These are phyloP conservation scores for Phytomonas serpens DNA, from an alignment of 208 protist species.

Conservation along the genomic window DNA sequence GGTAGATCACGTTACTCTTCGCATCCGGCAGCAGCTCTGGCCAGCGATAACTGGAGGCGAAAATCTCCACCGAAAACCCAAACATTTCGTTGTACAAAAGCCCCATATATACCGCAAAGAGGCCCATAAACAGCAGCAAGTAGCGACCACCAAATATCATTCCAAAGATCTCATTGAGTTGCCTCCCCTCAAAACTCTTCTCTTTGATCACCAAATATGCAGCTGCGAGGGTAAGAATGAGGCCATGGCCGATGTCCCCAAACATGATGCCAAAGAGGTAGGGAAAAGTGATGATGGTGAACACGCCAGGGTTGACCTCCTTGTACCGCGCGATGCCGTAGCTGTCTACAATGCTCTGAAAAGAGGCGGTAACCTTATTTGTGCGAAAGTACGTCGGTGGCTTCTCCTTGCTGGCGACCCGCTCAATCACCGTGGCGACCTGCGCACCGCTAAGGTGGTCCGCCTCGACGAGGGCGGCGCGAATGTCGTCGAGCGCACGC, in stretches of 20 bases:
- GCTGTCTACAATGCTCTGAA: slow-evolving; percentile 97
- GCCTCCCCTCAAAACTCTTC: slow-evolving; percentile 75
- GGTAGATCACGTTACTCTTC: slow-evolving; percentile 32
- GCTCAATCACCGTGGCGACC: slow-evolving; percentile 91
- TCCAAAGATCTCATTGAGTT: slow-evolving; percentile 85
- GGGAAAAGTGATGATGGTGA: slow-evolving; percentile 98
- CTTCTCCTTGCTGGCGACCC: slow-evolving; percentile 76
- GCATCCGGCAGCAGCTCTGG: slow-evolving; percentile 34
- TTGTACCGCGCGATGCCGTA: slow-evolving; percentile 94
- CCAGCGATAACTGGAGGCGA: slow-evolving; percentile 65
- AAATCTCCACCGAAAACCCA: slow-evolving; percentile 81
- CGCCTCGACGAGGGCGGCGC: slow-evolving; percentile 58
- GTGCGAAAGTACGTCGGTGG: slow-evolving; percentile 97
- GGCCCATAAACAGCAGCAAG: slow-evolving; percentile 94
- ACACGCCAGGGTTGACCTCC: slow-evolving; percentile 92
- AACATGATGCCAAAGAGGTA: slow-evolving; percentile 99
- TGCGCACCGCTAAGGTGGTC: slow-evolving; percentile 75
- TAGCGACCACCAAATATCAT: slow-evolving; percentile 91
- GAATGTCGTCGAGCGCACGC: slow-evolving; percentile 65
- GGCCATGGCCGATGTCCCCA: slow-evolving; percentile 98
- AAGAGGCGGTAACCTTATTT: slow-evolving; percentile 95
- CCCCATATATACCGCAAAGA: slow-evolving; percentile 96
- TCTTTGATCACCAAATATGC: slow-evolving; percentile 80
- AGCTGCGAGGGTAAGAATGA: slow-evolving; percentile 88
- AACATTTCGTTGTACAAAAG: slow-evolving; percentile 97